Evolutionary conservation across 2,329 filamentous ascomycete species (phyloP), one percentile per base, ranked within the genome.

Genomic region (Cladosporium sp.): DNA sequence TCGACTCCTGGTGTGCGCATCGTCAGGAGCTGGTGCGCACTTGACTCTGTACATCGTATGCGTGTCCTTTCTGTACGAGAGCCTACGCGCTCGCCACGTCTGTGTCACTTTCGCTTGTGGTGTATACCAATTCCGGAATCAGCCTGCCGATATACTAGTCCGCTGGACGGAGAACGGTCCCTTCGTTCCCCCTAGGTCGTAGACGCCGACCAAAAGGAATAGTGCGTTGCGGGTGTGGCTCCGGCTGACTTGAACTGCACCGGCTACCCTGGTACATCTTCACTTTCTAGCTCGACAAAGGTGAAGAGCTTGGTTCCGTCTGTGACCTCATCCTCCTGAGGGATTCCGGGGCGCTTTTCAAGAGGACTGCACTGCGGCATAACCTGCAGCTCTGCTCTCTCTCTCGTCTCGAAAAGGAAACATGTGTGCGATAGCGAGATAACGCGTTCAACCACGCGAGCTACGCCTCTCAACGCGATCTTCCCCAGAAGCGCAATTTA

Each of bases 381-480:
- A n/a, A 19, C 28, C 34, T 49, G 47, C 47, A 50, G 34, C 19
- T 24, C 32, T 35, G 22, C 47, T 3, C 12, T 25, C 45, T 32
- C 47, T 37, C 13, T n/a, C 3, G 3, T 55, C 52, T 55, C 52
- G 19, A 55, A 45, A 19, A 12, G 52, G 52, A 35, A 55, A 19
- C 52, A 44, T 55, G 28, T 37, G 19, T 45, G 50, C 50, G 50
- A 53, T 53, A 53, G 22, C 50, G 32, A 55, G 52, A 55, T 55
- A 55, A 55, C 52, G 40, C 25, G 13, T 17, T 25, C 34, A 32
- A 32, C 28, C 28, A 28, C 35, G 49, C 35, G 35, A 28, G 25
- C 25, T 22, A 4, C 42, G 7, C 3, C n/a, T 13, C 42, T 45
- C 42, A 45, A 45, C 42, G 42, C 51, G 32, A 42, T 17, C 15